A percentile compares a stretch with the other conserved stretches of the same genome.
phyloP scores from a whole-genome alignment of 306 rosid species.

The Castanopsis chinensis region DNA sequence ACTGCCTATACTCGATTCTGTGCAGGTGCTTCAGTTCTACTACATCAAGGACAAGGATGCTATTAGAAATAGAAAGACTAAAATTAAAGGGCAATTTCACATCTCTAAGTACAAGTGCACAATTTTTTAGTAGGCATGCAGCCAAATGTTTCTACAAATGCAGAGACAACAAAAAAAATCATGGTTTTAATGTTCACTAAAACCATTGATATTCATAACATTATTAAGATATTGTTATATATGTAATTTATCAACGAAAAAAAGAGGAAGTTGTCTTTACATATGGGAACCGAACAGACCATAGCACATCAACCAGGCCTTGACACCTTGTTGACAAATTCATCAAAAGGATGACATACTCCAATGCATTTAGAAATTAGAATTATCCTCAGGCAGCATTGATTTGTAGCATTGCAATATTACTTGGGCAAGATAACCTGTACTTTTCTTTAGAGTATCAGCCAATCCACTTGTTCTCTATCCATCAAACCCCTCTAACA shows the following conservation, averaged over 20 bases:
- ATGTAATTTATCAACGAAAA: neutral
- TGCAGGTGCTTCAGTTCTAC: neutral
- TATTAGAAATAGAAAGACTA: neutral
- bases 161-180: neutral
- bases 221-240: neutral
- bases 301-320: slow-evolving; percentile 49
- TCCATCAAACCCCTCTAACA: slow-evolving; percentile 87
- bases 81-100: neutral
- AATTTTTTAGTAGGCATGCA: neutral
- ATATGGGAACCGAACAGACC: no score
- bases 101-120: neutral
- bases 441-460: slow-evolving; percentile 90
- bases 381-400: slow-evolving; percentile 37
- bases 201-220: neutral
- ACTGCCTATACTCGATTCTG: no score
- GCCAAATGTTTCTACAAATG: neutral
- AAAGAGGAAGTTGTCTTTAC: neutral
- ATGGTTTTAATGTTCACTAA: neutral
- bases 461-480: slow-evolving; percentile 82
- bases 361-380: slow-evolving; percentile 24
- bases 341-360: slow-evolving; percentile 58
- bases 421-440: slow-evolving; percentile 75
- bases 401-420: slow-evolving; percentile 67
- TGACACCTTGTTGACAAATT: slow-evolving; percentile 66
- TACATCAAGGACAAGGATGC: neutral